Evolutionary conservation across 208 protist genomes (phyloP).

Genomic region (Leishmania guyanensis): DNA sequence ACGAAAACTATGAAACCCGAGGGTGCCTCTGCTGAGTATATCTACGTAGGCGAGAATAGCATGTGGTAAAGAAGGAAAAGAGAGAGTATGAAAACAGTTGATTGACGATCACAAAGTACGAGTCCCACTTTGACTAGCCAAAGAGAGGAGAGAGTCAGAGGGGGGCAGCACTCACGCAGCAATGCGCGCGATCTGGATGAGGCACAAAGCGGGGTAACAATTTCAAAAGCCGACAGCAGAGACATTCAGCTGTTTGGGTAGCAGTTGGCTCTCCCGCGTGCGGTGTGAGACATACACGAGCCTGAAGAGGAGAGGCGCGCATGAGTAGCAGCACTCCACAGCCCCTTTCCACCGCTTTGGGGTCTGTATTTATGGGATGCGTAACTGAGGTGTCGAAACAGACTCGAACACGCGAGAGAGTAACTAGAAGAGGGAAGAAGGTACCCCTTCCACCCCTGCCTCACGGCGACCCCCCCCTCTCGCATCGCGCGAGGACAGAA

Average conservation of each 20-base stretch:
- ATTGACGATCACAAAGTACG: neutral
- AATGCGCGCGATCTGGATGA: neutral
- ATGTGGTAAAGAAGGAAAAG: neutral
- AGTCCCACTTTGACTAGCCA: neutral
- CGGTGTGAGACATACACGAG: neutral
- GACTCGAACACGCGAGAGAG: neutral
- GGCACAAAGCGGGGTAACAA: neutral
- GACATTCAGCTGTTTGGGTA: neutral
- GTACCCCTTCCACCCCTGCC: neutral
- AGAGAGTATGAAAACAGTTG: neutral
- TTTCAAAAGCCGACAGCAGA: neutral
- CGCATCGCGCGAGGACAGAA: neutral
- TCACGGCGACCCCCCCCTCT: neutral
- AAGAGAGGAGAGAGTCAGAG: neutral
- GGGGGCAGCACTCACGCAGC: neutral
- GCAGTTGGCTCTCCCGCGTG: neutral
- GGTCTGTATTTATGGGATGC: constrained; percentile 1
- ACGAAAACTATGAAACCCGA: neutral
- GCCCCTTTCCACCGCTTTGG: too few species aligned
- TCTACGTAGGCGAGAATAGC: neutral
- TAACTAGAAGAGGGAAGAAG: neutral
- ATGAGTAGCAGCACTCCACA: neutral
- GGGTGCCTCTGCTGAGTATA: neutral
- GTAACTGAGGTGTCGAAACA: neutral
- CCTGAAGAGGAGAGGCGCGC: neutral